phyloP scores from a whole-genome alignment of 2,329 filamentous ascomycete genomes.

The Ramularia endophylla region DNA sequence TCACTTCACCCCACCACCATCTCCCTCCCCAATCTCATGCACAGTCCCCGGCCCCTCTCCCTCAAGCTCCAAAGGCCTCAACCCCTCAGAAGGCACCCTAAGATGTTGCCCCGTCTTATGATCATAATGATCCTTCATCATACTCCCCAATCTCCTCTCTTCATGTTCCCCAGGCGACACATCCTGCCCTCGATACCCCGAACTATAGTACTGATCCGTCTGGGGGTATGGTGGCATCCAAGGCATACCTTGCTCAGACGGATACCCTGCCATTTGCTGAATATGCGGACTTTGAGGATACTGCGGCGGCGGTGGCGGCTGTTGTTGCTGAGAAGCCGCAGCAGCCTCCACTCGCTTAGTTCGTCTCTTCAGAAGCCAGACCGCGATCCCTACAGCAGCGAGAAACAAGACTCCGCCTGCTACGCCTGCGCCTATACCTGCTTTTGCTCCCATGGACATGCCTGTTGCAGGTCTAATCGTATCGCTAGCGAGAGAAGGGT shows the following conservation, averaged over 20 bases:
- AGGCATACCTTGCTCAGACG: not conserved
- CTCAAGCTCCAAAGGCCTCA: constrained; percentile 5
- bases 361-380: constrained; percentile 13
- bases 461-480: constrained; percentile 1
- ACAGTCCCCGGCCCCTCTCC: constrained; percentile 2
- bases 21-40: constrained; percentile 4
- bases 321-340: constrained; percentile 3
- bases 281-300: constrained; percentile 10
- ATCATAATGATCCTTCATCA: not conserved
- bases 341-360: too few relatives aligned
- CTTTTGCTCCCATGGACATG: constrained; percentile 20
- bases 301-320: constrained; percentile 5
- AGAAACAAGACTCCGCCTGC: constrained; percentile 18
- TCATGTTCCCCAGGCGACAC: not conserved
- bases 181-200: not conserved
- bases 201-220: not conserved
- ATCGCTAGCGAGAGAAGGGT: not conserved
- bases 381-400: constrained; percentile 9
- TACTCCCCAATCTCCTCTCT: constrained; percentile 1
- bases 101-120: not conserved
- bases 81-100: not conserved
- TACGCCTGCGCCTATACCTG: constrained; percentile 22
- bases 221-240: not conserved
- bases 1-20: not conserved
- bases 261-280: constrained; percentile 10